Conservation (phyloP, 257 asterid species). For the Ligustrum vulgare region DNA sequence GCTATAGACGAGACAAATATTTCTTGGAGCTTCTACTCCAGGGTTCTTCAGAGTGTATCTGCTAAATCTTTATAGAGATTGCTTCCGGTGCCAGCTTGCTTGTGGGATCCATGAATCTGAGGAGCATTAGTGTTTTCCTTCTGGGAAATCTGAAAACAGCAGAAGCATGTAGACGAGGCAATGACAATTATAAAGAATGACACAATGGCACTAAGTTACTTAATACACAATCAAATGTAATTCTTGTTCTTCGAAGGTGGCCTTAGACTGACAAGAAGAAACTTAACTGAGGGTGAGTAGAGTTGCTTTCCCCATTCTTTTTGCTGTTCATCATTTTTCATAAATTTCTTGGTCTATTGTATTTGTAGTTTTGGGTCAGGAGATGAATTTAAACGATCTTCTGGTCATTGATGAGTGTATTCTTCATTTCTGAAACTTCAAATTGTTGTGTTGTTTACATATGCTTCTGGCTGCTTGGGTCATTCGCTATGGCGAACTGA, state of each 20-base stretch:
- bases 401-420: background rate
- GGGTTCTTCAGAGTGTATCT: slow-evolving; percentile 43
- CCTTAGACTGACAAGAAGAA: background rate
- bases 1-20: slow-evolving; percentile 55
- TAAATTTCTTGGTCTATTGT: background rate
- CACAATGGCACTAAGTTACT: background rate
- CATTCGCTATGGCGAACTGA: background rate
- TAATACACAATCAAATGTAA: background rate
- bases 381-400: background rate
- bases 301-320: background rate
- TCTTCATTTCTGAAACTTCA: background rate
- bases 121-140: background rate
- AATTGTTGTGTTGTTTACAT: background rate
- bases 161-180: background rate
- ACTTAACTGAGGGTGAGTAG: background rate
- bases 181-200: background rate
- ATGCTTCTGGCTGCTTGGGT: too few relatives aligned
- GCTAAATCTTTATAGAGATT: background rate
- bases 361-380: background rate
- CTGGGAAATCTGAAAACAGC: background rate
- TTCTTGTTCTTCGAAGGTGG: background rate
- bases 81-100: background rate
- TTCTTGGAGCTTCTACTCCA: slow-evolving; percentile 65
- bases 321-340: background rate
- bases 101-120: background rate